Conservation (phyloP, 73 alveolate species). For the Symbiodinium natans region DNA sequence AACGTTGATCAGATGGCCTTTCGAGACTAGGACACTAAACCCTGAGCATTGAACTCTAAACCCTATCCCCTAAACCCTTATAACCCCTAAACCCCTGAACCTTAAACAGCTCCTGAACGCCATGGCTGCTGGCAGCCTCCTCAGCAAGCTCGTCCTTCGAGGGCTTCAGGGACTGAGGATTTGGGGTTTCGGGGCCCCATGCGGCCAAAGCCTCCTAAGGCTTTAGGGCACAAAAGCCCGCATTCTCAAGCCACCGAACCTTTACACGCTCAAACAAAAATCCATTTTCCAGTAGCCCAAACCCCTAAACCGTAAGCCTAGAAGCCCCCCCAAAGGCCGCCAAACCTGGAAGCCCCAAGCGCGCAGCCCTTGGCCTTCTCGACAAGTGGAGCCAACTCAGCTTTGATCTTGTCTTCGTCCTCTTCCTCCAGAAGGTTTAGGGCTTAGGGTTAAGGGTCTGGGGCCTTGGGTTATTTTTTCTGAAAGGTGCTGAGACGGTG, state of each 20-base stretch:
- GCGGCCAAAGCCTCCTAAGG: background rate
- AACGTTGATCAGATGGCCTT: too few relatives aligned
- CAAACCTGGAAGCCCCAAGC: too few relatives aligned
- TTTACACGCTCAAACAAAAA: background rate
- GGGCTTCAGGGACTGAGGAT: too few relatives aligned
- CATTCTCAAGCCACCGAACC: background rate
- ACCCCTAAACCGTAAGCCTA: background rate
- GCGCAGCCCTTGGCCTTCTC: slow-evolving; percentile 16
- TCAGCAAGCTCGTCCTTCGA: background rate
- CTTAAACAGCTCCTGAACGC: background rate
- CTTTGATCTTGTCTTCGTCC: slow-evolving; percentile 59
- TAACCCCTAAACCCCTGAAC: background rate
- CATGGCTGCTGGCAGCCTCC: background rate
- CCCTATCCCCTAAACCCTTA: background rate
- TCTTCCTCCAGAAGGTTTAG: slow-evolving; percentile 26
- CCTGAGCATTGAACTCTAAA: background rate
- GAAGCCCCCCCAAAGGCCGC: too few relatives aligned
- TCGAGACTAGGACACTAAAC: too few relatives aligned
- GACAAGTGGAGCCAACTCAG: slow-evolving; percentile 50
- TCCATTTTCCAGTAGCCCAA: background rate
- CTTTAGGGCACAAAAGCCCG: background rate
- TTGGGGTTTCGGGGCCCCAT: too few relatives aligned
- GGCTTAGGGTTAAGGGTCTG: too few relatives aligned
- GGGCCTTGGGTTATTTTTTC: too few relatives aligned
- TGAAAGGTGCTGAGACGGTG: too few relatives aligned